Percentiles rank a stretch among this genome's conserved stretches.
These are phyloP conservation scores for Patellifolia procumbens DNA, from an alignment of 179 eudicot genomes.

Conservation along the genomic window DNA sequence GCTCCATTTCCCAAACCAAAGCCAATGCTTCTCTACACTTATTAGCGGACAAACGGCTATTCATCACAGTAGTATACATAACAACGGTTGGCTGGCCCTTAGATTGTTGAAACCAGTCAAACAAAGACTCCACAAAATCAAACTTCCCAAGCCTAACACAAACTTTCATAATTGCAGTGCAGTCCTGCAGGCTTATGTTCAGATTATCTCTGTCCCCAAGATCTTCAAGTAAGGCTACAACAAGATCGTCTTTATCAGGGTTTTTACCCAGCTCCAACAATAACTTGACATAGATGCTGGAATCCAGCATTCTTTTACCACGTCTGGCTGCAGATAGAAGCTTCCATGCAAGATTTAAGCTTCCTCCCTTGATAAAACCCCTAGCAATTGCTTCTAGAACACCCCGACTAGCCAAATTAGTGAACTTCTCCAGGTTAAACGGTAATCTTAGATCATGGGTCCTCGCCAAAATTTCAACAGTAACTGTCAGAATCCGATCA, in stretches of 20 bases:
- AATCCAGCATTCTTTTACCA: conserved; percentile 52
- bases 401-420: conserved; percentile 48
- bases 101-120: conserved; percentile 65
- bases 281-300: conserved; percentile 76
- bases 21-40: conserved; percentile 72
- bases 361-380: conserved; percentile 76
- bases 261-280: conserved; percentile 66
- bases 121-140: conserved; percentile 76
- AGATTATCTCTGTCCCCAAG: conserved; percentile 71
- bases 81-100: conserved; percentile 58
- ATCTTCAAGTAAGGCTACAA: conserved; percentile 58
- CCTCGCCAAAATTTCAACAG: conserved; percentile 82
- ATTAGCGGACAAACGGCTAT: conserved; percentile 52
- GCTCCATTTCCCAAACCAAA: conserved; percentile 96
- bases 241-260: conserved; percentile 58
- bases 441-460: conserved; percentile 60
- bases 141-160: conserved; percentile 66
- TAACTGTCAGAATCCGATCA: conserved; percentile 75
- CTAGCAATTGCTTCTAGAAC: conserved; percentile 78
- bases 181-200: conserved; percentile 62
- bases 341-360: conserved; percentile 63
- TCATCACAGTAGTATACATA: conserved; percentile 83
- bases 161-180: conserved; percentile 81
- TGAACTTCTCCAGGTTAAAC: conserved; percentile 49
- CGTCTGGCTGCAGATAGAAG: conserved; percentile 56